Base-by-base conservation (phyloP, 768 basidiomycete species). In the Tricholoma sp. region DNA sequence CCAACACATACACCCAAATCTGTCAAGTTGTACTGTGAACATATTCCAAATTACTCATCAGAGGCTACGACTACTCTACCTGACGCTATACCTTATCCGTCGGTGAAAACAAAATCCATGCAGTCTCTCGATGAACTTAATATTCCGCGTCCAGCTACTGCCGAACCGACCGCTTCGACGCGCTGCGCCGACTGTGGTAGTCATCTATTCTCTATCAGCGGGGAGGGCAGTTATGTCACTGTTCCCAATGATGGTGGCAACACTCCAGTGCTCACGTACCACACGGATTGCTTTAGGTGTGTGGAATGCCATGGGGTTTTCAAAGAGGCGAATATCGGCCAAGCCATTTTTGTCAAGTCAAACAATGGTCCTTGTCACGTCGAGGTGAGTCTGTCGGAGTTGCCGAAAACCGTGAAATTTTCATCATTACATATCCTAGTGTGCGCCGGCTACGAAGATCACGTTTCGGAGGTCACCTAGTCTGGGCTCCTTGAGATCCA, bases 211-310 rank as follows among this genome's bases (percentile, higher is more conserved):
- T 79, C 76, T 42, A 69, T 77, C 3, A 75, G 73, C 28, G 79
- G 80, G 54, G 81, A 80, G 6, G 84, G 86, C 41, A 80, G 80
- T 56, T 91, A 85, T 67, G 81, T 91, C 32, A 88, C 87, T 2
- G 80, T 91, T 29, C 88, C 89, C 6, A 81, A 79, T 55, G 71
- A 74, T 33, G 75, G 74, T 12, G 71, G 73, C 44, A 76, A 71
- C 31, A 74, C 74, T 15, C 70, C 73, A 20, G 77, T 83, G n/a
- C 78, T 79, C 66, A 76, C 78, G 18, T 93, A 88, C 63, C 91
- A 94, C 61, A 76, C 80, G 3, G 79, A 83, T 42, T 94, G 91
- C 66, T 92, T 94, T 69, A 82, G 78, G 52, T 94, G 91, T 63
- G 73, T 68, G 18, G 72, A 86, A 18, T 94, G 91, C 62, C 73